Evolutionary conservation across 805 yeast species (phyloP).

Genomic region (Yamadazyma nakazawae): DNA sequence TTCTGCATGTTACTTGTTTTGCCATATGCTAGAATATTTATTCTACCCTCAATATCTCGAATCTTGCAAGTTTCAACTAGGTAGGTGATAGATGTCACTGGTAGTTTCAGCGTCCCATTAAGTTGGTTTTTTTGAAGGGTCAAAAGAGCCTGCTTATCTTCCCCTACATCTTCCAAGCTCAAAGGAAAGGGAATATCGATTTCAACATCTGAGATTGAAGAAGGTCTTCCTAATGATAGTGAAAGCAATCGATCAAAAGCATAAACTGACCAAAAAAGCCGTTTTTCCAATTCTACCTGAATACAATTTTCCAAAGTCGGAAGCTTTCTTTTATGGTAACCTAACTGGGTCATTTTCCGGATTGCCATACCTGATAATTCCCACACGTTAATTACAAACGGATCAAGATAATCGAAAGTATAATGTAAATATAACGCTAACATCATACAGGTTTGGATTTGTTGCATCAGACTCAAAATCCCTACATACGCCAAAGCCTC

Average conservation of each 20-base stretch:
- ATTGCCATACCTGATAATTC: conserved; percentile 10
- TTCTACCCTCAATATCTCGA: conserved; percentile 9
- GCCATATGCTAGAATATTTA: conserved; percentile 6
- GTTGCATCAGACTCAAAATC: conserved; percentile 5
- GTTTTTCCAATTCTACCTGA: conserved; percentile 8
- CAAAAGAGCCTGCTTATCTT: neutral
- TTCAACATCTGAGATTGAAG: conserved; percentile 7
- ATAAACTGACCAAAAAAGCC: conserved; percentile 13
- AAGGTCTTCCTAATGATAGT: conserved; percentile 12
- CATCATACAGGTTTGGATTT: conserved; percentile 11
- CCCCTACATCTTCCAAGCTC: conserved; percentile 6
- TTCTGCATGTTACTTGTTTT: neutral
- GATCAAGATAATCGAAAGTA: conserved; percentile 7
- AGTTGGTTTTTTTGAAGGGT: conserved; percentile 1
- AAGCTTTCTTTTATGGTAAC: conserved; percentile 9
- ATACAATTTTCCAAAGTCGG: conserved; percentile 6
- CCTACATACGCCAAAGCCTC: conserved; percentile 1
- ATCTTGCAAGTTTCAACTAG: conserved; percentile 10
- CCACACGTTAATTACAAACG: conserved; percentile 11
- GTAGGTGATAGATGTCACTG: conserved; percentile 10
- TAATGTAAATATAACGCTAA: conserved; percentile 9
- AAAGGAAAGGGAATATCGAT: conserved; percentile 11
- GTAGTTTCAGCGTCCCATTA: conserved; percentile 3
- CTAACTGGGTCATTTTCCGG: conserved; percentile 11
- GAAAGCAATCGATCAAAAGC: conserved; percentile 11